These are phyloP conservation scores for Claviceps citrina DNA, from an alignment of 2,329 filamentous ascomycete species.

Conservation along the genomic window DNA sequence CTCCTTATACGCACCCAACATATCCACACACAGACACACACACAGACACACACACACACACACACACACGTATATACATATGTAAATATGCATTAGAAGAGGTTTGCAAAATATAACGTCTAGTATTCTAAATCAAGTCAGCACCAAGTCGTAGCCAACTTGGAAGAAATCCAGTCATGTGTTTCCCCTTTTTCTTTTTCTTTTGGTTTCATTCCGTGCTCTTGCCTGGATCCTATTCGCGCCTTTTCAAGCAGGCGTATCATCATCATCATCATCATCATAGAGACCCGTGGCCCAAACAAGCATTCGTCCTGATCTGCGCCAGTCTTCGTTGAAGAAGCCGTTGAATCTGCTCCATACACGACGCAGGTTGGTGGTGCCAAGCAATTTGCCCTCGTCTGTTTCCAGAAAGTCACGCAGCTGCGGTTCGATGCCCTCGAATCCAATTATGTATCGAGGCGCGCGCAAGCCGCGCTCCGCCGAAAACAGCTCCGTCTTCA, in stretches of 20 bases:
- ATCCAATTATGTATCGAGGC: conserved; percentile 45
- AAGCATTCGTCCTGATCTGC: conserved; percentile 39
- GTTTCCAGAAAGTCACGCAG: conserved; percentile 30
- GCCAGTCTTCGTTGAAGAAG: conserved; percentile 45
- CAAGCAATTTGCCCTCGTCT: conserved; percentile 23
- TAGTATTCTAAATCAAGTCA: too few species aligned
- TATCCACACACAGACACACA: not conserved
- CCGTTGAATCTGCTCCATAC: conserved; percentile 46
- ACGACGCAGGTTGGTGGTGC: conserved; percentile 27
- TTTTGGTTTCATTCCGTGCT: too few species aligned
- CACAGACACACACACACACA: too few species aligned
- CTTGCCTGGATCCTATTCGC: too few species aligned
- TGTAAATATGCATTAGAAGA: not conserved
- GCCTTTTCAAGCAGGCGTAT: too few species aligned
- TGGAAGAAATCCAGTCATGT: too few species aligned
- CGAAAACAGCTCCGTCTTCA: conserved; percentile 36
- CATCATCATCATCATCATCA: too few species aligned
- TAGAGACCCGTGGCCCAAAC: conserved; percentile 40
- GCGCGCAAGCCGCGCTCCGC: conserved; percentile 13
- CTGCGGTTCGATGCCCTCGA: conserved; percentile 38
- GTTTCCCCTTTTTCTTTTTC: not conserved
- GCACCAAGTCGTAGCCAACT: too few species aligned
- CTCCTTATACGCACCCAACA: too few species aligned
- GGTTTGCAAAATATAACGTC: too few species aligned
- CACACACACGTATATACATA: not conserved